phyloP scores from a whole-genome alignment of 129 eudicot species.

The Pseudognaphalium luteoalbum region DNA sequence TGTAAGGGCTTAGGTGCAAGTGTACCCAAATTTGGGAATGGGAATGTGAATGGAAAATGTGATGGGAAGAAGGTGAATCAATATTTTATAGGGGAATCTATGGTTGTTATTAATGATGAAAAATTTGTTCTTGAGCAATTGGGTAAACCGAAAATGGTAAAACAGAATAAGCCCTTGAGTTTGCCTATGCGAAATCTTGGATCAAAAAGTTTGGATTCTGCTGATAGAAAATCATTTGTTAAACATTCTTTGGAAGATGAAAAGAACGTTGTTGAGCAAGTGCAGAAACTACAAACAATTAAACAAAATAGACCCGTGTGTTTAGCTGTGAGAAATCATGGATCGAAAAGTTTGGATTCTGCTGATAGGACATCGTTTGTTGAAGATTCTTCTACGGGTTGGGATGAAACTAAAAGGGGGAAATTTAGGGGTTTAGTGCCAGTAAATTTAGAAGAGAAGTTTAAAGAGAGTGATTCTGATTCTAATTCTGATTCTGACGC shows the following conservation, averaged over 20 bases:
- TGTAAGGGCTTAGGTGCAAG: slow-evolving; percentile 29
- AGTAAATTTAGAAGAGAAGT: slow-evolving; percentile 57
- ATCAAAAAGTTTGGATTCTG: slow-evolving; percentile 40
- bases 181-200: slow-evolving; percentile 70
- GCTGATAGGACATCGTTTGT: slow-evolving; percentile 32
- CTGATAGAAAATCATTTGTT: slow-evolving; percentile 12
- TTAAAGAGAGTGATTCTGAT: slow-evolving; percentile 45
- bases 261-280: slow-evolving; percentile 35
- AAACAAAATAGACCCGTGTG: slow-evolving; percentile 45
- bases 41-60: slow-evolving; percentile 26
- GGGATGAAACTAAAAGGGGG: slow-evolving; percentile 24
- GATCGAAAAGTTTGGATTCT: slow-evolving; percentile 44
- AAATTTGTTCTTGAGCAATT: slow-evolving; percentile 40
- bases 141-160: slow-evolving; percentile 17
- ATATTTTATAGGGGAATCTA: slow-evolving; percentile 36
- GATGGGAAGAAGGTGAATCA: slow-evolving; percentile 33
- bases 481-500: slow-evolving; percentile 29
- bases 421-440: slow-evolving; percentile 59
- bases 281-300: slow-evolving; percentile 3
- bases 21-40: slow-evolving; percentile 30
- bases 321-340: slow-evolving; percentile 63
- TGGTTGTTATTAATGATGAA: slow-evolving; percentile 47
- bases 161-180: slow-evolving; percentile 48
- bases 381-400: slow-evolving; percentile 23
- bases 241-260: slow-evolving; percentile 24